These are phyloP conservation scores for Curvularia sp. DNA, from an alignment of 2,329 filamentous ascomycete species.

Conservation along the genomic window DNA sequence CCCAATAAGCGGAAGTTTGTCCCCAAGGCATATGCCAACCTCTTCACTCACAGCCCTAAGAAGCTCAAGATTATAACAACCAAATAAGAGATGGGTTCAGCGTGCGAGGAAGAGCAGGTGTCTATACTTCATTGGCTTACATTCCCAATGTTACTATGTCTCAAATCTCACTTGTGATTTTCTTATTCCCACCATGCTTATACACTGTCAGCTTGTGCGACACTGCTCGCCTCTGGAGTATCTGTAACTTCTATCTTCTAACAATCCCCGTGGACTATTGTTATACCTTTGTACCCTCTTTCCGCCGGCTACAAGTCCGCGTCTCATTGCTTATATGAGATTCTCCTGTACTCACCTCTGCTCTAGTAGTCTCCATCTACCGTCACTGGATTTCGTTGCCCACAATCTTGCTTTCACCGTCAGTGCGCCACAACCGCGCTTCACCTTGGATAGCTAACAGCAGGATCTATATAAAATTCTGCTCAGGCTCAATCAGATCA, in stretches of 20 bases:
- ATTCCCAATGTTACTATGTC: slow-evolving; percentile 13
- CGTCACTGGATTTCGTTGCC: neutral
- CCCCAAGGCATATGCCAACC: slow-evolving; percentile 96
- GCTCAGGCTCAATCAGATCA: neutral
- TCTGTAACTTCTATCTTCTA: neutral
- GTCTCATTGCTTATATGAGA: neutral
- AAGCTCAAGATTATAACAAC: slow-evolving; percentile 84
- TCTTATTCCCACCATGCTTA: neutral
- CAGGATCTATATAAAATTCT: neutral
- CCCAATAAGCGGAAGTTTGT: slow-evolving; percentile 85
- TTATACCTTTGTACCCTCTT: neutral
- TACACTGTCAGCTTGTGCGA: neutral
- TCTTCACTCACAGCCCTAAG: slow-evolving; percentile 84
- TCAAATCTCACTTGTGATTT: neutral
- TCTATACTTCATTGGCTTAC: slow-evolving; percentile 37
- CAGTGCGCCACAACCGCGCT: neutral
- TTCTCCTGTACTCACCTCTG: neutral
- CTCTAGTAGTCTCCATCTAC: neutral
- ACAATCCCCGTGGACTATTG: neutral
- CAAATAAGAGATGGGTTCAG: slow-evolving; percentile 65
- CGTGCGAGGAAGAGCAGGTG: slow-evolving; percentile 22
- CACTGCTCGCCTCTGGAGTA: neutral
- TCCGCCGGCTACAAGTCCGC: neutral
- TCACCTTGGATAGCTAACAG: neutral
- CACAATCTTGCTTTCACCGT: neutral